phyloP scores from a whole-genome alignment of 352 stramenopile genomes.

The Blastocystis sp. region DNA sequence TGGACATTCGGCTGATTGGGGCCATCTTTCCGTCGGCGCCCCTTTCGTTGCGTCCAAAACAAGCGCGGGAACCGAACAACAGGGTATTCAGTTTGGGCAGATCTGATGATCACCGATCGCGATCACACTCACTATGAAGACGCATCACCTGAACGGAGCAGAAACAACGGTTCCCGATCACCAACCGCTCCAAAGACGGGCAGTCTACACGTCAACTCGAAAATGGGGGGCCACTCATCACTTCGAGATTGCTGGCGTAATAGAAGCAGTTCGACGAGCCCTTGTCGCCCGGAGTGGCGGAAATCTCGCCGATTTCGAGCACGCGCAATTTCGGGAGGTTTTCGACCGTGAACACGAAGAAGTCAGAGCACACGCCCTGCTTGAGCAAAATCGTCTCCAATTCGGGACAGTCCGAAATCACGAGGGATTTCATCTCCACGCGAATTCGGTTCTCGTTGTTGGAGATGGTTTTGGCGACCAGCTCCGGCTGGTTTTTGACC shows the following conservation, averaged over 20 bases:
- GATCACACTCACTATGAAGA: constrained; percentile 3
- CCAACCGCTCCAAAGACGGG: constrained; percentile 10
- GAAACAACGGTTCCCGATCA: constrained; percentile 34
- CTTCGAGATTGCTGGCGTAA: constrained; percentile 24
- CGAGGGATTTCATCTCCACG: constrained; percentile 47
- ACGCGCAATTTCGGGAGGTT: constrained; percentile 28
- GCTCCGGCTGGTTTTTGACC: background rate
- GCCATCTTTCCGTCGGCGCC: background rate
- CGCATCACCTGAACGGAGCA: constrained; percentile 10
- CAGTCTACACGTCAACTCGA: background rate
- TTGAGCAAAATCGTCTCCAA: constrained; percentile 34
- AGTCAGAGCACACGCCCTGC: constrained; percentile 35
- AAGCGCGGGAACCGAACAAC: background rate
- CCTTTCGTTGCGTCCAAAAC: constrained; percentile 38
- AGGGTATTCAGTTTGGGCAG: background rate
- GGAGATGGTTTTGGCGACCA: constrained; percentile 25
- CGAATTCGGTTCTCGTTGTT: constrained; percentile 48
- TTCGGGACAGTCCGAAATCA: background rate
- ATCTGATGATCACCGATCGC: background rate
- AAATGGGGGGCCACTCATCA: background rate
- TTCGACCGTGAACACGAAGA: constrained; percentile 47
- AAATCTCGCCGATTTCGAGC: constrained; percentile 39
- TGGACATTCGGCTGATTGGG: constrained; percentile 35
- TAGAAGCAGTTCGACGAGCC: constrained; percentile 44
- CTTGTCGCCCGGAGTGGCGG: background rate